phyloP scores from a whole-genome alignment of 225 moss, liverwort and hornwort genomes.

The Marchantia polymorpha region DNA sequence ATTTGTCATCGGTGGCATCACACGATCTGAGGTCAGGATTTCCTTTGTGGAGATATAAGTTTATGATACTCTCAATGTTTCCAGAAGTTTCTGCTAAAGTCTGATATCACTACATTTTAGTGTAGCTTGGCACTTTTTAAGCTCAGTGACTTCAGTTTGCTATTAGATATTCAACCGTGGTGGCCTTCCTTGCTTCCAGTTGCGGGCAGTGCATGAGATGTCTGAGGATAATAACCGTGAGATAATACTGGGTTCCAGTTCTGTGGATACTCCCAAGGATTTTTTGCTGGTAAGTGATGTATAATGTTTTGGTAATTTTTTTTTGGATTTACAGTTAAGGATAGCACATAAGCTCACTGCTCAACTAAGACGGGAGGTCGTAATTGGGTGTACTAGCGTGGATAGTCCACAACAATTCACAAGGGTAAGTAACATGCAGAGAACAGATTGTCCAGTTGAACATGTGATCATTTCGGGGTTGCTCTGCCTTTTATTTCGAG shows the following conservation, averaged over 20 bases:
- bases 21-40: conserved; percentile 77
- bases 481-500: not conserved
- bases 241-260: conserved; percentile 46
- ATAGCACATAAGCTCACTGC: conserved; percentile 80
- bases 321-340: conserved; percentile 69
- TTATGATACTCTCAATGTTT: not conserved
- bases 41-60: not conserved
- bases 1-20: conserved; percentile 89
- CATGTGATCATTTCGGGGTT: not conserved
- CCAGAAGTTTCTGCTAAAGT: not conserved
- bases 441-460: not conserved
- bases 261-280: conserved; percentile 36
- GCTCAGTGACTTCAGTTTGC: not conserved
- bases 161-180: conserved; percentile 7
- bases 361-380: conserved; percentile 86
- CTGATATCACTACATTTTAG: not conserved
- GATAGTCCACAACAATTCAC: conserved; percentile 78
- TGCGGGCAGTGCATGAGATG: conserved; percentile 45
- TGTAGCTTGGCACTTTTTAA: too few species aligned
- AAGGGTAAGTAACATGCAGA: conserved; percentile 48
- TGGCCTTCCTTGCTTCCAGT: conserved; percentile 34
- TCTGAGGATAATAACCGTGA: conserved; percentile 44
- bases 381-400: conserved; percentile 85
- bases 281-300: conserved; percentile 44
- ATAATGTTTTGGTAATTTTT: conserved; percentile 9